These are phyloP conservation scores for Coprinopsis sp. DNA, from an alignment of 768 basidiomycete species.

Conservation along the genomic window DNA sequence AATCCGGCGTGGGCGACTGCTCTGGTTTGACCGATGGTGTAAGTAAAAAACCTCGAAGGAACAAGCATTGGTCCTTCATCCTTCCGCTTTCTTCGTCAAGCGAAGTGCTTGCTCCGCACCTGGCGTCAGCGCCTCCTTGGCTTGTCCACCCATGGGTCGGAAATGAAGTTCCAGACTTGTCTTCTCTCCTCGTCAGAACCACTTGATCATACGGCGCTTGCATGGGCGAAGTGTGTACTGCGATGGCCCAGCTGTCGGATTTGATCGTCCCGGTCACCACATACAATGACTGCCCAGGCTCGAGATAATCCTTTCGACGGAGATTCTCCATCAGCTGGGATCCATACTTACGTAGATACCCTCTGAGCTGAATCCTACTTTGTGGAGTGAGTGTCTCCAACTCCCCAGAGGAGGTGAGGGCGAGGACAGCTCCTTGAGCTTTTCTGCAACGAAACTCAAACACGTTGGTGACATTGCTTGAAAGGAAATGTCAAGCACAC, in stretches of 20 bases:
- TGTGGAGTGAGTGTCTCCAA: too few species aligned
- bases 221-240: not conserved
- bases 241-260: not conserved
- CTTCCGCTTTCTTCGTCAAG: not conserved
- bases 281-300: not conserved
- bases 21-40: not conserved
- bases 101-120: not conserved
- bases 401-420: too few species aligned
- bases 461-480: too few species aligned
- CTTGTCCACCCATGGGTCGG: not conserved
- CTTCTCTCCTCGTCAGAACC: not conserved
- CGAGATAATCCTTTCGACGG: not conserved
- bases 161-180: not conserved
- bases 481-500: not conserved
- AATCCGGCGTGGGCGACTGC: too few species aligned
- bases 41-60: not conserved
- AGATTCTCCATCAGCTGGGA: not conserved
- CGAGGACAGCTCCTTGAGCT: too few species aligned
- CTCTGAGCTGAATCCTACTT: not conserved
- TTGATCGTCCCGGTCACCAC: not conserved
- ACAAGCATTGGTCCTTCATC: slow-evolving; percentile 1
- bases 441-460: too few species aligned
- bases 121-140: not conserved
- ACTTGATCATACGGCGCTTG: not conserved
- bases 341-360: not conserved